Base-by-base conservation (phyloP, 2,329 filamentous ascomycete genomes). In the Chaetomium strumarium region DNA sequence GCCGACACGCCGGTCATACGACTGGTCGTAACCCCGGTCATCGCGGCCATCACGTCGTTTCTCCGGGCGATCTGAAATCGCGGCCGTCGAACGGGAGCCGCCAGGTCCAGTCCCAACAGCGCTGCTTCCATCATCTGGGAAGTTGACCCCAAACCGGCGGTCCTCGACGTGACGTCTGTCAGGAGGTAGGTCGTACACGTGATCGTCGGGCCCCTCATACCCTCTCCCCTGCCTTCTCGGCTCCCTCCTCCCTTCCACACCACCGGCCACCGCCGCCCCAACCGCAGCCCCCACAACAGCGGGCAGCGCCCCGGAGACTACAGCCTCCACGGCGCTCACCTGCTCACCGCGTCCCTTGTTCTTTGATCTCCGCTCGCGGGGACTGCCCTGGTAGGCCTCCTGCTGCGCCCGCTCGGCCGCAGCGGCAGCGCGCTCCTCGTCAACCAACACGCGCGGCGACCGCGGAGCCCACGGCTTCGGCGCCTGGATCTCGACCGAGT, bases 391-490 rank as follows among this genome's bases (percentile, higher is more conserved):
- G 2, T 49, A 37, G 4, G 14, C 1, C 11, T 37, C 34, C 34
- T 29, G 43, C 13, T 48, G 47, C 19, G 53, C 44, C 29, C 34
- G 46, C 46, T 57, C 55, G 9, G 49, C 52, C 1, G 16, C 52
- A 11, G 69, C 58, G 40, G 19, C 52, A 11, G 69, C 58, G 42
- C 66, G 70, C 37, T 71, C 69, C 33, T 77, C 71, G 44, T 83
- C 77, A 7, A 24, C 24, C 61, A 89, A 88, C 1, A 91, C 77
- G 16, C 80, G 79, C 56, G 80, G 79, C 36, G 84, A 84, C 2
- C 95, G 82, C 0, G 88, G 88, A 2, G 79, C 76, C 53, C 88
- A 79, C 2, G 91, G 91, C 60, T 90, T 85, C 2, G 91, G 91
- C 62, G 95, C 89, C 66, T 93, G 86, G n/a, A 96, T 75, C 11